These are phyloP conservation scores for Furcasterigmium sp. DNA, from an alignment of 2,329 filamentous ascomycete species.

Conservation along the genomic window DNA sequence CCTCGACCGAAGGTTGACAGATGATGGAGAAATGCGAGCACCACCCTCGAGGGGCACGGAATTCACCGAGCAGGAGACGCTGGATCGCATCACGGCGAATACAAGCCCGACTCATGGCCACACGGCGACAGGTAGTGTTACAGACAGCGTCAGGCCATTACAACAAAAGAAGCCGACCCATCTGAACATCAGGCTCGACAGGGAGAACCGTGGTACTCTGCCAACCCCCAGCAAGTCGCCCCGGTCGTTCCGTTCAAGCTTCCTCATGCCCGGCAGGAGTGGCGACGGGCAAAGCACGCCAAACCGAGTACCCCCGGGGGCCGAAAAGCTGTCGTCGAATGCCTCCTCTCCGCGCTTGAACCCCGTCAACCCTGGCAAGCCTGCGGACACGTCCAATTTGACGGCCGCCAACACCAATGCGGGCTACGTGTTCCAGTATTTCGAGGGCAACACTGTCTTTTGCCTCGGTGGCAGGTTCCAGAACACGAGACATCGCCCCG, in stretches of 20 bases:
- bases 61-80: slow-evolving; percentile 67
- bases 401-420: slow-evolving; percentile 31
- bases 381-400: slow-evolving; percentile 7
- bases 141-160: slow-evolving; percentile 75
- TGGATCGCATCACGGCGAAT: slow-evolving; percentile 67
- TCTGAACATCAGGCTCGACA: slow-evolving; percentile 55
- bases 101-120: slow-evolving; percentile 65
- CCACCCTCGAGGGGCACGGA: slow-evolving; percentile 77
- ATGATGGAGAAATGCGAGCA: slow-evolving; percentile 48
- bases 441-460: slow-evolving; percentile 89
- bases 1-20: slow-evolving; percentile 20
- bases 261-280: slow-evolving; percentile 58
- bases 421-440: slow-evolving; percentile 63
- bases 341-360: slow-evolving; percentile 67
- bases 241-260: slow-evolving; percentile 70
- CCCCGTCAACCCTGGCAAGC: slow-evolving; percentile 31
- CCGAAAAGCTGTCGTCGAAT: slow-evolving; percentile 78
- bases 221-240: slow-evolving; percentile 65
- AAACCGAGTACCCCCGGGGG: slow-evolving; percentile 54
- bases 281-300: slow-evolving; percentile 41
- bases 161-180: slow-evolving; percentile 37
- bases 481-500: slow-evolving; percentile 79
- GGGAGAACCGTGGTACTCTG: slow-evolving; percentile 43
- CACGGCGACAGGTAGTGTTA: slow-evolving; percentile 54
- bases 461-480: slow-evolving; percentile 81